Evolutionary conservation across 2,329 filamentous ascomycete species (phyloP), one percentile per base, ranked within the genome.

Genomic region (Biscogniauxia marginata): DNA sequence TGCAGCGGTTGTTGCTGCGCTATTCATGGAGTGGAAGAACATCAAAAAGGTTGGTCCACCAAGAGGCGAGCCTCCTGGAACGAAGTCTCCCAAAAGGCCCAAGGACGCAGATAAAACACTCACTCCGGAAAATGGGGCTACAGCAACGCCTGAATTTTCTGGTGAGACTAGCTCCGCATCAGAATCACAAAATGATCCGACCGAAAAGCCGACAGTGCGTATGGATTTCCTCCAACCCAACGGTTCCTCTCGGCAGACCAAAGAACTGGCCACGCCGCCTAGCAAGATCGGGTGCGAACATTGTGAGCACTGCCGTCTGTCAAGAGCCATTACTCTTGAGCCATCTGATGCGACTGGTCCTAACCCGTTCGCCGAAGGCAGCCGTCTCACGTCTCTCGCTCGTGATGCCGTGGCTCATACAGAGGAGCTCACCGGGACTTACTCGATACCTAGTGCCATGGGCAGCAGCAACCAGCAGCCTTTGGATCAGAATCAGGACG

Each of bases 1-100:
- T 4, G 56, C 82, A 7, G 79, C 75, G 5, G 74, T 84, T 23
- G 53, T 84, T 19, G 83, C 80, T 2, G 74, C 79, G 0, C 63
- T 79, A 8, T 75, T 77, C 47, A 77, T 87, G 57, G 79, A 86
- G 70, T 87, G 84, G 84, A 84, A 79, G 68, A 81, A 74, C 58
- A 79, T 85, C 59, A 85, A 84, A 74, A 78, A 76, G 52, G 62
- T 53, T 6, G 60, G 64, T n/a, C 64, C 58, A 8, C 53, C 60
- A 6, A 50, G 18, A 21, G 21, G 21, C 0, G 54, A 18, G 23
- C 49, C 59, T 48, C 48, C 49, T 5, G 54, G 25, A 21, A 51
- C 47, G 18, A 51, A 50, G 16, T 30, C 54, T 16, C 11, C 44
- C 54, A 30, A 11, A 16, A 47, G 6, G 13, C 52, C 8, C 47